Base-by-base conservation (phyloP, 1,139 yeast species). In the Blastobotrys buckinghamii region DNA sequence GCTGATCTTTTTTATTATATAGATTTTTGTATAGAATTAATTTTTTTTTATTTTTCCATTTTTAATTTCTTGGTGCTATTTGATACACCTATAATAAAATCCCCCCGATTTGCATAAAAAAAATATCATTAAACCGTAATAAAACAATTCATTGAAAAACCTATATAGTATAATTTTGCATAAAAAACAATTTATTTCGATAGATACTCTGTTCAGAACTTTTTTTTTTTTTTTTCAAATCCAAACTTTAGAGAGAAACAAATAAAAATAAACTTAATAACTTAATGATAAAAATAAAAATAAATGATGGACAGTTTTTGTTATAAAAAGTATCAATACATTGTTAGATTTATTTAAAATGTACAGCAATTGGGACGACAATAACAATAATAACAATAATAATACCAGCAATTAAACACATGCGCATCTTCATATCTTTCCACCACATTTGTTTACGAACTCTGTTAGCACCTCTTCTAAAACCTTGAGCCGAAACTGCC, bases 401-500 rank as follows among this genome's bases (percentile, higher is more conserved):
- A 34, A 94, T 77, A 33, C 86, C 95, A 40, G 86, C 76, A 53
- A 88, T 84, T 53, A 92, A 75, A 69, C 98, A 92, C 75, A 90
- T 74, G 68, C 96, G 83, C 95, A 92, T 86, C 74, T 92, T 92
- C 79, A 94, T 78, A 68, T 92, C 97, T 70, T 94, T 92, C 88
- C 95, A 86, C 98, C 98, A 92, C 97, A 92, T 92, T 66, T 89
- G 96, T 70, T 90, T 94, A 73, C 99, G 85, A 44, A 92, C 97
- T 61, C 96, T 81, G 71, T 90, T 92, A 51, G 98, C 98, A 39
- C 97, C 96, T 67, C 96, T 80, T 68, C 95, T 87, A 75, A 94
- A 94, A 32, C 96, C 95, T 62, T 88, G 95, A 7, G 99, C 98
- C 47, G 90, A 80, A 47, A 84, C 88, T 38, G 96, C 96, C 63